A percentile compares a stretch with the other conserved stretches of the same genome.
phyloP scores from a whole-genome alignment of 2,329 filamentous ascomycete species.

The Calonectria pseudoreteaudii region DNA sequence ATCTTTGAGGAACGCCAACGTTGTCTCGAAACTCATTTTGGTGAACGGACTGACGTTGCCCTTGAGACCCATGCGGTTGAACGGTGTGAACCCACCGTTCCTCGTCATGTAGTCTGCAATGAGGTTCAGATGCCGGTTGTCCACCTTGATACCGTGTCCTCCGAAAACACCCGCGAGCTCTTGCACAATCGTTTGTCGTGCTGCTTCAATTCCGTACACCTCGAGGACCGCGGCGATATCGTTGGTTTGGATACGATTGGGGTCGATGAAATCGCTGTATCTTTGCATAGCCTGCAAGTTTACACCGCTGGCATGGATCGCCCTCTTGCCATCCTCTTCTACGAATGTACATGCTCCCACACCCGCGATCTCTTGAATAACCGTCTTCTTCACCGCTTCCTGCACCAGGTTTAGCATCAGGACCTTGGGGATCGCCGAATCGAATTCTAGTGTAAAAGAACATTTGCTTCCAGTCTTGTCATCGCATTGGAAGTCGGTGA shows the following conservation, averaged over 20 bases:
- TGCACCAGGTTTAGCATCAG: slow-evolving; percentile 94
- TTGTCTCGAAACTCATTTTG: slow-evolving; percentile 99
- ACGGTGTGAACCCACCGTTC: slow-evolving; percentile 87
- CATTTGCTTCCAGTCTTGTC: slow-evolving; percentile 79
- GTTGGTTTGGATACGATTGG: slow-evolving; percentile 89
- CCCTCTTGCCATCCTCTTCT: slow-evolving; percentile 66
- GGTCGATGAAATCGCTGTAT: slow-evolving; percentile 86
- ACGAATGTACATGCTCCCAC: slow-evolving; percentile 78
- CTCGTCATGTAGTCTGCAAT: slow-evolving; percentile 99
- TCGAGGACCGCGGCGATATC: slow-evolving; percentile 88
- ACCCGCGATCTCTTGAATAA: slow-evolving; percentile 87
- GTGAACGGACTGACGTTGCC: slow-evolving; percentile 91
- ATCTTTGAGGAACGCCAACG: slow-evolving; percentile 91
- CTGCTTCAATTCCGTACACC: slow-evolving; percentile 94
- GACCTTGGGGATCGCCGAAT: slow-evolving; percentile 84
- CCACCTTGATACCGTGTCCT: slow-evolving; percentile 91
- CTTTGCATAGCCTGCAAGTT: slow-evolving; percentile 93
- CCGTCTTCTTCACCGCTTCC: slow-evolving; percentile 78
- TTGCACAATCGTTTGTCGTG: slow-evolving; percentile 84
- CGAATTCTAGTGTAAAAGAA: slow-evolving; percentile 85
- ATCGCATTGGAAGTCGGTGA: slow-evolving; percentile 85
- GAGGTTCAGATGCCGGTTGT: slow-evolving; percentile 91
- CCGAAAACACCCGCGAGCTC: slow-evolving; percentile 90
- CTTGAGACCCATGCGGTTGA: slow-evolving; percentile 90
- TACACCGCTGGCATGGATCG: slow-evolving; percentile 84